These are phyloP conservation scores for Hypoxylon trugodes DNA, from an alignment of 495 filamentous ascomycete species.

Conservation along the genomic window DNA sequence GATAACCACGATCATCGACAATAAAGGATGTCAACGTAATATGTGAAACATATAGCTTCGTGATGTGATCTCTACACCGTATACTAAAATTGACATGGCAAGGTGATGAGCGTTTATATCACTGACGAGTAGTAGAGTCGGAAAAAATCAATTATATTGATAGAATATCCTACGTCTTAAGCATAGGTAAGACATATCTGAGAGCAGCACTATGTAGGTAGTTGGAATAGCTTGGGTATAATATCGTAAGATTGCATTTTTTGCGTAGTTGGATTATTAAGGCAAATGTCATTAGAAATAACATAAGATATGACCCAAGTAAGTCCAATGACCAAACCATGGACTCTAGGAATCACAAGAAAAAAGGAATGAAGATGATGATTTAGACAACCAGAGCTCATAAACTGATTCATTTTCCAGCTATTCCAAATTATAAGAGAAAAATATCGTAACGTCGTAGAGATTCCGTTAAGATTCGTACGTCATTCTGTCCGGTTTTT, in stretches of 20 bases:
- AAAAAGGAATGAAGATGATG: not conserved
- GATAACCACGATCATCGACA: not conserved
- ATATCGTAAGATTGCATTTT: no score
- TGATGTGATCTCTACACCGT: no score
- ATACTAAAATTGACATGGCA: no score
- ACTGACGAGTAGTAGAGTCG: no score
- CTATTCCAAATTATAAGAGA: conserved; percentile 11
- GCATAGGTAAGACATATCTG: no score
- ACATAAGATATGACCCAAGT: not conserved
- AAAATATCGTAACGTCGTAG: conserved; percentile 29
- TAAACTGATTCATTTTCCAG: conserved; percentile 7
- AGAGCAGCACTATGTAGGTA: no score
- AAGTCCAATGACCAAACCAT: conserved; percentile 1
- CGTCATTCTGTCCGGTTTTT: conserved; percentile 30
- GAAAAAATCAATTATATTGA: no score
- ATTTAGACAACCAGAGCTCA: not conserved
- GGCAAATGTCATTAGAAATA: no score
- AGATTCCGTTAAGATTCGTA: conserved; percentile 19
- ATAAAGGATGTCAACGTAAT: not conserved
- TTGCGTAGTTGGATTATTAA: no score
- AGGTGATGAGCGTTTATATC: no score
- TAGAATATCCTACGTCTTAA: no score
- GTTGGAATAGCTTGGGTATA: no score
- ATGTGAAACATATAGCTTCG: not conserved
- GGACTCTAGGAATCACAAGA: conserved; percentile 2